phyloP scores from a whole-genome alignment of 768 basidiomycete species.

The Leucocoprinus birnbaumii region DNA sequence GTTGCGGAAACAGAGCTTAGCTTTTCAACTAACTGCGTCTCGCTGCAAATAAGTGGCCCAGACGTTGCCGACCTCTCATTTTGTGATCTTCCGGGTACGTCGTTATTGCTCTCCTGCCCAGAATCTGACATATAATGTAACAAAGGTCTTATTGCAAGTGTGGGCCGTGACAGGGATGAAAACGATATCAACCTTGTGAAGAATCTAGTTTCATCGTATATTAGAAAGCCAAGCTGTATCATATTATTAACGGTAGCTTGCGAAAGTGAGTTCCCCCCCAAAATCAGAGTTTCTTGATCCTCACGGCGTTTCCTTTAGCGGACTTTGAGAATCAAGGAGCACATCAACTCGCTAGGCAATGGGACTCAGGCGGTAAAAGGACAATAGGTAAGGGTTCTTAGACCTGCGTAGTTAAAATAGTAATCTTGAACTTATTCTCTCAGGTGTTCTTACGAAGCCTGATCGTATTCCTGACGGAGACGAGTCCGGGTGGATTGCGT shows the following conservation, averaged over 20 bases:
- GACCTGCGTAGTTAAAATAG: too few species aligned
- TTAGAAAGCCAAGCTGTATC: constrained; percentile 59
- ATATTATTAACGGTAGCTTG: constrained; percentile 60
- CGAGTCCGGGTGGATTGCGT: constrained; percentile 51
- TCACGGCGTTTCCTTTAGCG: constrained; percentile 43
- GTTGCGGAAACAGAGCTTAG: constrained; percentile 18
- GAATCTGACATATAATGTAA: neutral
- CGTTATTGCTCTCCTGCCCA: neutral
- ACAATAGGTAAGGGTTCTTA: constrained; percentile 66
- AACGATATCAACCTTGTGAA: constrained; percentile 63
- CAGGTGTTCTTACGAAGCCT: constrained; percentile 56
- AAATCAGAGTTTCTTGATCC: neutral
- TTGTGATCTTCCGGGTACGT: constrained; percentile 55
- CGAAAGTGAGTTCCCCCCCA: constrained; percentile 48
- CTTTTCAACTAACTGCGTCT: constrained; percentile 58
- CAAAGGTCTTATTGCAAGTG: constrained; percentile 61
- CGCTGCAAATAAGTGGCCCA: constrained; percentile 54
- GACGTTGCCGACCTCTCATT: constrained; percentile 65
- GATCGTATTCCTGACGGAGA: constrained; percentile 61
- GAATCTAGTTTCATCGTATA: constrained; percentile 54
- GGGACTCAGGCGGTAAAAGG: constrained; percentile 60
- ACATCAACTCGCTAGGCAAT: constrained; percentile 53
- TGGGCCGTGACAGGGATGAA: constrained; percentile 42
- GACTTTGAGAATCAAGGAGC: constrained; percentile 83
- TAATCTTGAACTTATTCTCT: too few species aligned